These are phyloP conservation scores for Talaromyces sp. DNA, from an alignment of 2,329 filamentous ascomycete species.

Conservation along the genomic window DNA sequence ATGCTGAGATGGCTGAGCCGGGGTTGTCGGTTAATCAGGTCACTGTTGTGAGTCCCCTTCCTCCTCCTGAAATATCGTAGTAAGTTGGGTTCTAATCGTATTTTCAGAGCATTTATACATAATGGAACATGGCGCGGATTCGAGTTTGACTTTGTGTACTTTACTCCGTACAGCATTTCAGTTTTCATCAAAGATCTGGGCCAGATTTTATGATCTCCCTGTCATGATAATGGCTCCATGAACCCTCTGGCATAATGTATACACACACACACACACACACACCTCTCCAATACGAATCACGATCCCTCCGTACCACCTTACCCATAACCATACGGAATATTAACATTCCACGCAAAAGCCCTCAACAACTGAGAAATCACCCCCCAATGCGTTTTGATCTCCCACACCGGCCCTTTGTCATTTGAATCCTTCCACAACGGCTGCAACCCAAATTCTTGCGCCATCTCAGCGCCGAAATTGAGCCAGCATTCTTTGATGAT, in stretches of 20 bases:
- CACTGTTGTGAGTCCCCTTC: conserved; percentile 73
- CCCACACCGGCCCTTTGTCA: conserved; percentile 15
- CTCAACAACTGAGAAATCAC: conserved; percentile 19
- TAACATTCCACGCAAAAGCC: conserved; percentile 18
- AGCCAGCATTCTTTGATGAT: conserved; percentile 16
- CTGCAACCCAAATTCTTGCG: not conserved
- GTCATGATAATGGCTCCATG: not conserved
- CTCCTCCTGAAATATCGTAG: not conserved
- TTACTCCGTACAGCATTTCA: not conserved
- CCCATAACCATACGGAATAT: conserved; percentile 16
- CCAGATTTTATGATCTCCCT: not conserved
- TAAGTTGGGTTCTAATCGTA: not conserved
- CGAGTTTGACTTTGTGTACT: not conserved
- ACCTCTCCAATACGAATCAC: no score
- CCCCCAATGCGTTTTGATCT: conserved; percentile 16
- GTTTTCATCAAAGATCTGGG: not conserved
- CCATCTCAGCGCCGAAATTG: conserved; percentile 6
- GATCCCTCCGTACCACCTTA: not conserved
- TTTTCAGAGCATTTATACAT: conserved; percentile 20
- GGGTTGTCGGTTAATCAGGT: conserved; percentile 81
- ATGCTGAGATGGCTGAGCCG: conserved; percentile 75
- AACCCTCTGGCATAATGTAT: not conserved
- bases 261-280: not conserved
- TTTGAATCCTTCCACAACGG: conserved; percentile 11
- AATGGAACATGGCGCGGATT: not conserved